A percentile compares a stretch with the other conserved stretches of the same genome.
Evolutionary conservation across 176 grass and related monocot genomes (phyloP).

Genomic region (Pontederia paniculata): DNA sequence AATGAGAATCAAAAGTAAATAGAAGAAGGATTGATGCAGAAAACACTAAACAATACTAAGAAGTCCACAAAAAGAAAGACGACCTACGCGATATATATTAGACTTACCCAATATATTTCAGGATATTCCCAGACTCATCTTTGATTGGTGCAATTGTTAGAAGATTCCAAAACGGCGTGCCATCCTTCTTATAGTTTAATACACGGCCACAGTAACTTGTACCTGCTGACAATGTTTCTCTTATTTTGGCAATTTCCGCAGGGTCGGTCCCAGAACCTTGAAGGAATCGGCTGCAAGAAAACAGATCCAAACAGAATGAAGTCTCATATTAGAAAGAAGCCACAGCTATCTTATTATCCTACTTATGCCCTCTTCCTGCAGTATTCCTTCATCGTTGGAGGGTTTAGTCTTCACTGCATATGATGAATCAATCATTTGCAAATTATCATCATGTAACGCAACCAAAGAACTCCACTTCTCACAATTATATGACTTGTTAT

Average conservation of each 20-base stretch:
- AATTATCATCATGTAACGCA: too few relatives aligned
- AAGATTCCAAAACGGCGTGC: conserved; percentile 86
- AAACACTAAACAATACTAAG: neutral
- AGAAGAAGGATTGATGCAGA: too few relatives aligned
- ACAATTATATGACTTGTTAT: too few relatives aligned
- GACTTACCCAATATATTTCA: conserved; percentile 89
- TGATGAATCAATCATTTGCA: too few relatives aligned
- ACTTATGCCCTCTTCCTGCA: too few relatives aligned
- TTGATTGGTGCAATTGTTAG: conserved; percentile 88
- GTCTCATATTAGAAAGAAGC: too few relatives aligned
- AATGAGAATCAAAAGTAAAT: too few relatives aligned
- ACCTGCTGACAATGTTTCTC: conserved; percentile 44
- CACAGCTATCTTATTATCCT: too few relatives aligned
- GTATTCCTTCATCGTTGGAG: too few relatives aligned
- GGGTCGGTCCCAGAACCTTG: conserved; percentile 64
- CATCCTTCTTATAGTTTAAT: conserved; percentile 95
- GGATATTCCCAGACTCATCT: conserved; percentile 67
- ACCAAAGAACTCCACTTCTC: too few relatives aligned
- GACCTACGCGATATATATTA: neutral
- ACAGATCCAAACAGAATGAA: neutral
- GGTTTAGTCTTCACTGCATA: too few relatives aligned
- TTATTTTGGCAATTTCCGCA: conserved; percentile 80
- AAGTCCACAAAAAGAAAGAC: neutral
- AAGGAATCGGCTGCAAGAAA: conserved; percentile 53
- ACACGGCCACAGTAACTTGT: conserved; percentile 73